Evolutionary conservation across 257 asterid genomes (phyloP), one percentile per base, ranked within the genome.

Genomic region (Capsicum chinense): DNA sequence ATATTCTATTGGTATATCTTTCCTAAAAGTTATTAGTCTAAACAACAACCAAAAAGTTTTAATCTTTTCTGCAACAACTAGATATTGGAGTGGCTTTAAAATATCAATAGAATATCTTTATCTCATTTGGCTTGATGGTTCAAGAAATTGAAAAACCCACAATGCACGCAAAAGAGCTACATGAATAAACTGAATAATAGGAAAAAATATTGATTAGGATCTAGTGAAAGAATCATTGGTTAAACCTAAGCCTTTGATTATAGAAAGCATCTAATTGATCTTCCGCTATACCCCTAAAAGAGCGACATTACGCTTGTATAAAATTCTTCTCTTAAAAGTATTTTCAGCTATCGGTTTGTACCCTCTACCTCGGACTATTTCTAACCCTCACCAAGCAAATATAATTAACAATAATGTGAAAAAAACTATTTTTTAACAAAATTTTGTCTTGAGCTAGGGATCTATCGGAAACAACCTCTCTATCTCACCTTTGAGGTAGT

Each of bases 81-180:
- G 76, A 63, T 56, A 62, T 67, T 26, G 42, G 59, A 35, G 21
- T 64, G 57, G 35, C 63, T 47, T 50, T 44, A 64, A 57, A 33
- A 69, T 64, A 26, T 14, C 48, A 82, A 15, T 14, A 14, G 79
- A 33, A 19, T 78, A 54, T 54, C 47, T 14, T 54, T 21, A 78
- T 78, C 82, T 54, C 44, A 78, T 26, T 54, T 47, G 54, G 21
- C 26, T 2, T 26, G 64, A 54, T 54, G 63, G 26, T 14, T 78
- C 64, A 69, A 12, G 14, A 54, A 76, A 76, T 26, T 13, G 54
- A 52, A 26, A 35, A 54, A 54, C 1, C 19, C 19, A 39, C 14
- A 54, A 78, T 5, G 9, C 8, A 78, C 54, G 64, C 47, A 76
- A 52, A 76, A 76, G 62, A 76, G 44, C 63, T 50, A 76, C 26